A percentile compares a stretch with the other conserved stretches of the same genome.
These are phyloP conservation scores for Rhynchospora tenuis DNA, from an alignment of 176 grass and related monocot species.

Conservation along the genomic window DNA sequence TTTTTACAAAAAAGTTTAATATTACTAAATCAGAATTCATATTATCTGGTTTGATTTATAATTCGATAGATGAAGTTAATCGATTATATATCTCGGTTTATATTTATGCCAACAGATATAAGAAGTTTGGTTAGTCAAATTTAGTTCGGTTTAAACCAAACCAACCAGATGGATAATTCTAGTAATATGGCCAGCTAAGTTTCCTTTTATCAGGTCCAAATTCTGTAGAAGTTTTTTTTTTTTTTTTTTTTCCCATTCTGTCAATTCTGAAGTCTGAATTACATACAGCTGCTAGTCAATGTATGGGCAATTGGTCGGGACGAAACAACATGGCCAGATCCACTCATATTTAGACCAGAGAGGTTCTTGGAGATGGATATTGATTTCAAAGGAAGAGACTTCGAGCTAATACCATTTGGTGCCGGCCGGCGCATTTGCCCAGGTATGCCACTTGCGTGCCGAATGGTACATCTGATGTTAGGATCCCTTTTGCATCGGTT, in stretches of 20 bases:
- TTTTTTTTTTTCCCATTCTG: background rate
- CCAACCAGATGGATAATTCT: background rate
- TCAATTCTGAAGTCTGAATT: background rate
- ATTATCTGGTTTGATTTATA: too few species aligned
- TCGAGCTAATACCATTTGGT: slow-evolving; percentile 33
- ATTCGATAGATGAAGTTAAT: too few species aligned
- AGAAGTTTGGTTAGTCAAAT: background rate
- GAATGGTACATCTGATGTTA: slow-evolving; percentile 34
- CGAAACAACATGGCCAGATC: slow-evolving; percentile 16
- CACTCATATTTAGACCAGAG: slow-evolving; percentile 31
- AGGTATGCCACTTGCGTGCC: slow-evolving; percentile 10
- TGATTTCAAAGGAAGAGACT: slow-evolving; percentile 10
- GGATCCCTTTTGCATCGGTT: slow-evolving; percentile 30
- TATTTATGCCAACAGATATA: too few species aligned
- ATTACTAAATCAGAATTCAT: too few species aligned
- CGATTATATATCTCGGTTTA: too few species aligned
- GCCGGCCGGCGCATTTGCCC: slow-evolving; percentile 29
- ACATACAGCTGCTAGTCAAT: slow-evolving; percentile 28
- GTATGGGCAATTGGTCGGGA: slow-evolving; percentile 38
- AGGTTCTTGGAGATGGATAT: slow-evolving; percentile 24
- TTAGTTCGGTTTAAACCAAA: background rate
- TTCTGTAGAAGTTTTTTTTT: background rate
- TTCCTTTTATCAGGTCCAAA: background rate
- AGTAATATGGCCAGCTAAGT: background rate
- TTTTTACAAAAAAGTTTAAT: too few species aligned